These are phyloP conservation scores for Penicillium thymicola DNA, from an alignment of 2,329 filamentous ascomycete genomes.

Conservation along the genomic window DNA sequence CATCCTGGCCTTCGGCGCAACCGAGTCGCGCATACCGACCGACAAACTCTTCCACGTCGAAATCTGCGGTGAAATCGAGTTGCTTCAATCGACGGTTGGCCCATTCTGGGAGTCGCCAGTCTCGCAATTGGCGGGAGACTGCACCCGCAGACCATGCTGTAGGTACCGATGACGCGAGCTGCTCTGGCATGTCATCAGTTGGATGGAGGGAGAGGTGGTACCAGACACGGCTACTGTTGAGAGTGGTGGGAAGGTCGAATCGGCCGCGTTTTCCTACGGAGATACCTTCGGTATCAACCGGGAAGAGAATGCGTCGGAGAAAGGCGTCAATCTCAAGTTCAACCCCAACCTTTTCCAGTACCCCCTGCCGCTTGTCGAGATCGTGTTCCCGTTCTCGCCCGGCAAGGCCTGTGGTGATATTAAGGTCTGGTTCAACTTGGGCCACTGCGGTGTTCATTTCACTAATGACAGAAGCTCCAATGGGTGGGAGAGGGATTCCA, in stretches of 20 bases:
- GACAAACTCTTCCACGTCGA: constrained; percentile 88
- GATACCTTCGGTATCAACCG: constrained; percentile 73
- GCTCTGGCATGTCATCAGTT: constrained; percentile 77
- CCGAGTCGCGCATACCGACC: constrained; percentile 78
- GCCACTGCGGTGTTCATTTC: constrained; percentile 83
- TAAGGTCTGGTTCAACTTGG: constrained; percentile 74
- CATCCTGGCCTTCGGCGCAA: constrained; percentile 85
- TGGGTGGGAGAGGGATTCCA: constrained; percentile 70
- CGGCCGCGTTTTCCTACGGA: constrained; percentile 73
- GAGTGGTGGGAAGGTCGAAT: constrained; percentile 69
- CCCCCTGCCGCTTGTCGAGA: constrained; percentile 74
- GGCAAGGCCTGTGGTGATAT: constrained; percentile 64
- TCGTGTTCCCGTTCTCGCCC: constrained; percentile 73
- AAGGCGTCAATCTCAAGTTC: constrained; percentile 81
- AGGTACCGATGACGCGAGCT: constrained; percentile 63
- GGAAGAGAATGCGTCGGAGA: constrained; percentile 76
- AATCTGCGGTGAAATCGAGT: constrained; percentile 94
- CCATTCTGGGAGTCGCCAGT: constrained; percentile 95
- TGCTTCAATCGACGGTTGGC: constrained; percentile 87
- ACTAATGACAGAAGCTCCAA: constrained; percentile 76
- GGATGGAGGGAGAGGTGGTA: constrained; percentile 91
- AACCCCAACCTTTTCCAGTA: constrained; percentile 82
- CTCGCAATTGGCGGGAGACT: constrained; percentile 85
- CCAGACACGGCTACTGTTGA: constrained; percentile 87
- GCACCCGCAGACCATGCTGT: constrained; percentile 90